These are phyloP conservation scores for Juncus effusus DNA, from an alignment of 176 grass and related monocot genomes.

Conservation along the genomic window DNA sequence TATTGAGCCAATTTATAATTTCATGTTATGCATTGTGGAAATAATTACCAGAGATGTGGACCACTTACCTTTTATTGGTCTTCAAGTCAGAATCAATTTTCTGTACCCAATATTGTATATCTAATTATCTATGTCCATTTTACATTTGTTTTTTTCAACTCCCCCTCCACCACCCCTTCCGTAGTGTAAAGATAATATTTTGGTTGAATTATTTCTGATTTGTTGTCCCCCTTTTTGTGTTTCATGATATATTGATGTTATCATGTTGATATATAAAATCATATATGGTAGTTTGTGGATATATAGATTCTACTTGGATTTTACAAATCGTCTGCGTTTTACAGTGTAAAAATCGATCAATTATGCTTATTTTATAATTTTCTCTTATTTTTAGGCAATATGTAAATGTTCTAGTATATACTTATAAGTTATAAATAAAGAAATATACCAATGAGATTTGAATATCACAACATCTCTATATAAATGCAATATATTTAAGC, in stretches of 20 bases:
- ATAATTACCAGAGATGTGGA: neutral
- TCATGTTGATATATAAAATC: neutral
- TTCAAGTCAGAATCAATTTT: slow-evolving; percentile 1
- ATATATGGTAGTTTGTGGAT: too few relatives aligned
- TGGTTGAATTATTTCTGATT: neutral
- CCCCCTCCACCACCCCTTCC: neutral
- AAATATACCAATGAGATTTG: too few relatives aligned
- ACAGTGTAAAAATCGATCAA: too few relatives aligned
- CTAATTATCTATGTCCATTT: neutral
- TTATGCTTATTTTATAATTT: too few relatives aligned
- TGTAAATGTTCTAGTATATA: too few relatives aligned
- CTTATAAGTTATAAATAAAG: too few relatives aligned
- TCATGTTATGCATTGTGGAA: neutral
- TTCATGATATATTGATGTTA: neutral
- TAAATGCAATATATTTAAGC: too few relatives aligned
- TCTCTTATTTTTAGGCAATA: too few relatives aligned
- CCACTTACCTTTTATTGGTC: neutral
- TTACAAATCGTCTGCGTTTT: too few relatives aligned
- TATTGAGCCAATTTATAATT: neutral
- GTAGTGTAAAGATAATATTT: neutral
- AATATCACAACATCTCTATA: too few relatives aligned
- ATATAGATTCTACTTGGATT: too few relatives aligned
- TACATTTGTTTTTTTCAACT: neutral
- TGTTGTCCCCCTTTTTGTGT: neutral
- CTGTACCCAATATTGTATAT: neutral